These are phyloP conservation scores for Stentor roeselii DNA, from an alignment of 73 alveolate genomes.

Conservation along the genomic window DNA sequence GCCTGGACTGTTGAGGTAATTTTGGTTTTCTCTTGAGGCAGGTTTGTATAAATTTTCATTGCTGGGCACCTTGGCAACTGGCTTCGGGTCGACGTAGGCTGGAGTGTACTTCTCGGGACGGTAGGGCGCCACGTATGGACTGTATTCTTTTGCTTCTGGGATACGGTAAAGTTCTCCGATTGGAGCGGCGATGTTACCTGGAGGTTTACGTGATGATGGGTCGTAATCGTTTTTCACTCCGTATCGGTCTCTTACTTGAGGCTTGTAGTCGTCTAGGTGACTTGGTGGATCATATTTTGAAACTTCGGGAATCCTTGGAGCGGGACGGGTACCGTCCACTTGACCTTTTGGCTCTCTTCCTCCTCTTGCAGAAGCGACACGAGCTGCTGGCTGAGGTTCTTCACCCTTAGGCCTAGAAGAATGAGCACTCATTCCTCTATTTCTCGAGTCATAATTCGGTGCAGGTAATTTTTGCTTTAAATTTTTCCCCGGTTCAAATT, in stretches of 20 bases:
- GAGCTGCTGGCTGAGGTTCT: neutral
- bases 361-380: neutral
- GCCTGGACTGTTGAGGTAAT: neutral
- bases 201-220: neutral
- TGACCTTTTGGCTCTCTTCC: neutral
- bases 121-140: neutral
- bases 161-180: neutral
- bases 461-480: constrained; percentile 3
- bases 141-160: neutral
- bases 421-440: constrained; percentile 13
- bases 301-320: neutral
- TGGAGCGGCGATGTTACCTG: neutral
- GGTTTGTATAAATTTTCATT: neutral
- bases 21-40: neutral
- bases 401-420: neutral
- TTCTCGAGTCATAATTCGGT: neutral
- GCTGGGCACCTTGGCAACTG: no score
- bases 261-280: no score
- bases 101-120: neutral
- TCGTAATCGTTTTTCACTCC: neutral
- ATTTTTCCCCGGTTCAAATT: constrained; percentile 10
- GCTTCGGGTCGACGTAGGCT: neutral
- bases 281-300: neutral
- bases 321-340: neutral
- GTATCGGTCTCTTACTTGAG: neutral